These are phyloP conservation scores for Articulospora tetracladia DNA, from an alignment of 495 filamentous ascomycete genomes.

Conservation along the genomic window DNA sequence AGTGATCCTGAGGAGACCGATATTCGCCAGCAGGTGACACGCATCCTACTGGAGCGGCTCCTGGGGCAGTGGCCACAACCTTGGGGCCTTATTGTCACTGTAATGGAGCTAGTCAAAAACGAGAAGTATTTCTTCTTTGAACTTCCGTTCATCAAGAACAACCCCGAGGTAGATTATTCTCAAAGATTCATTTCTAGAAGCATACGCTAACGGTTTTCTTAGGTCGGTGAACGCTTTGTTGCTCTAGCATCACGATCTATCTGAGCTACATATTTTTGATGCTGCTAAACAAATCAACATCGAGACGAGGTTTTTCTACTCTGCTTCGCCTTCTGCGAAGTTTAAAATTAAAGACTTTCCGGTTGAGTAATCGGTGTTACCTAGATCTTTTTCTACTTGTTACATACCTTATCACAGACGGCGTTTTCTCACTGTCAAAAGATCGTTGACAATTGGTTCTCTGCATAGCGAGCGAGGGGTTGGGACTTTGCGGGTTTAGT, in stretches of 20 bases:
- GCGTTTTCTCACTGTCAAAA: conserved; percentile 19
- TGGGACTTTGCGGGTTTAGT: conserved; percentile 23
- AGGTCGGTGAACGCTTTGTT: conserved; percentile 41
- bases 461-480: conserved; percentile 29
- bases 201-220: conserved; percentile 13
- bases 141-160: conserved; percentile 83
- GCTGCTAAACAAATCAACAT: not conserved
- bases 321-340: not conserved
- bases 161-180: conserved; percentile 62
- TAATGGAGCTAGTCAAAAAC: conserved; percentile 89
- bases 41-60: conserved; percentile 81
- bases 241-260: conserved; percentile 30
- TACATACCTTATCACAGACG: conserved; percentile 27
- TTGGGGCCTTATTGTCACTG: conserved; percentile 90
- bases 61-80: conserved; percentile 91
- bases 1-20: conserved; percentile 75
- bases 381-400: conserved; percentile 18
- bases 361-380: not conserved
- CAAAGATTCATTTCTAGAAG: not conserved
- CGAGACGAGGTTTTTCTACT: not conserved
- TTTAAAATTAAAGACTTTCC: not conserved
- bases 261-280: not conserved
- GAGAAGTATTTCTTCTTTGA: conserved; percentile 86
- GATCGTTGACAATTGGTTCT: conserved; percentile 24
- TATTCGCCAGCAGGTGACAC: conserved; percentile 83